Percentiles rank a stretch among this genome's conserved stretches.
Evolutionary conservation across 495 filamentous ascomycete species (phyloP).

Genomic region (Extremus antarcticus): DNA sequence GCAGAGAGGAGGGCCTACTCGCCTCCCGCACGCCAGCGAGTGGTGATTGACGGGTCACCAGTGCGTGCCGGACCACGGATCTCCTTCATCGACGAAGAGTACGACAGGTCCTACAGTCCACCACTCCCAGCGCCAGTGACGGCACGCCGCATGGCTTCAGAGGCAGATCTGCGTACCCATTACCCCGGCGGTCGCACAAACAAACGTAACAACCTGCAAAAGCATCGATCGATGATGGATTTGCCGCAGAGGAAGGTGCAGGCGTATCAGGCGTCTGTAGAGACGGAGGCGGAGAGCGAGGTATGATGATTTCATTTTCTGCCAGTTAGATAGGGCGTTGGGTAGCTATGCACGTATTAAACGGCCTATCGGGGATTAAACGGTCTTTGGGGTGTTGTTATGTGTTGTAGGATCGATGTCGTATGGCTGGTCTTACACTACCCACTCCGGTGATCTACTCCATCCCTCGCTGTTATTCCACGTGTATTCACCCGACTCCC

Average conservation of each 20-base stretch:
- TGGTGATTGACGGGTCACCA: too few relatives aligned
- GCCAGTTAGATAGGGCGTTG: not conserved
- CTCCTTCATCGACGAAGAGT: too few relatives aligned
- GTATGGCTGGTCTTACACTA: too few relatives aligned
- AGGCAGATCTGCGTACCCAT: conserved; percentile 2
- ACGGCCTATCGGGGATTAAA: not conserved
- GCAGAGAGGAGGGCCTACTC: not conserved
- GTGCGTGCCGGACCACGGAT: too few relatives aligned
- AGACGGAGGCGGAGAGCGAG: conserved; percentile 15
- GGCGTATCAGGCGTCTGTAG: conserved; percentile 11
- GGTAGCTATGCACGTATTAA: not conserved
- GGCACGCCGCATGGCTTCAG: conserved; percentile 4
- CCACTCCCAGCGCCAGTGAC: conserved; percentile 5
- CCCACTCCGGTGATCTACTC: too few relatives aligned
- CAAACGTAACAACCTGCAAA: not conserved
- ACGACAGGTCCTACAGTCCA: not conserved
- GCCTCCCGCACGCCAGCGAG: too few relatives aligned
- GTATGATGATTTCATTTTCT: not conserved
- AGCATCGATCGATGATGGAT: conserved; percentile 10
- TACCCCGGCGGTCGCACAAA: not conserved
- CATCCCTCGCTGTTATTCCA: too few relatives aligned
- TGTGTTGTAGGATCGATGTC: too few relatives aligned
- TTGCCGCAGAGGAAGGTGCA: not conserved
- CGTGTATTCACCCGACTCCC: too few relatives aligned
- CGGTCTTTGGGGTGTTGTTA: not conserved